A percentile compares a stretch with the other conserved stretches of the same genome.
Conservation (phyloP, 2,329 filamentous ascomycete genomes). For the Colletotrichum orbiculare region DNA sequence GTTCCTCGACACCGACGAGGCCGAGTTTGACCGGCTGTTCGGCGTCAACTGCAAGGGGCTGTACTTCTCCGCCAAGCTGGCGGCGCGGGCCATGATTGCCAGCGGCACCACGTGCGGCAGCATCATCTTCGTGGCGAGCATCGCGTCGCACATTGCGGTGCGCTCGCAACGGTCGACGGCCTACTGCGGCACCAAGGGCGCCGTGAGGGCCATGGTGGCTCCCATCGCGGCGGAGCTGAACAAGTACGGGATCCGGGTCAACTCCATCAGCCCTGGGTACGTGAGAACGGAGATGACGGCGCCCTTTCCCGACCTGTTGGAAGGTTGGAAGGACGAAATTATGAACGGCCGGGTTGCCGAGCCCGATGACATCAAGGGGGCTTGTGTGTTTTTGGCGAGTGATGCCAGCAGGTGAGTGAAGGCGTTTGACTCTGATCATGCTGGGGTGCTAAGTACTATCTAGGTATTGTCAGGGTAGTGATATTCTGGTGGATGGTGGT, state of each 20-base stretch:
- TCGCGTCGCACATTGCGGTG: conserved; percentile 63
- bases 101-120: conserved; percentile 62
- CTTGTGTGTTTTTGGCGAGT: conserved; percentile 59
- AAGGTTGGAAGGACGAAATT: conserved; percentile 60
- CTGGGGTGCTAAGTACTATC: neutral
- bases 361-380: conserved; percentile 61
- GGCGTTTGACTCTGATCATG: too few relatives aligned
- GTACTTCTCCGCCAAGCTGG: conserved; percentile 58
- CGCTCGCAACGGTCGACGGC: conserved; percentile 57
- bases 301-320: conserved; percentile 57
- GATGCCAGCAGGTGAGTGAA: conserved; percentile 57
- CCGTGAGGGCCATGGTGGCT: conserved; percentile 34
- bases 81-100: conserved; percentile 61
- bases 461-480: conserved; percentile 53
- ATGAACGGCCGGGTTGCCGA: conserved; percentile 59
- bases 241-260: conserved; percentile 25
- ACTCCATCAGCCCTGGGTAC: conserved; percentile 36
- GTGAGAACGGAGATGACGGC: conserved; percentile 41
- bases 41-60: conserved; percentile 29
- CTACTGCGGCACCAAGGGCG: conserved; percentile 34
- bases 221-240: conserved; percentile 33
- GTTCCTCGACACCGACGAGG: conserved; percentile 27
- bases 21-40: conserved; percentile 22
- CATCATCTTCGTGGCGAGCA: conserved; percentile 64
- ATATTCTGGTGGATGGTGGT: conserved; percentile 59